Percentiles rank a stretch among this genome's conserved stretches.
These are phyloP conservation scores for Starmerella apis DNA, from an alignment of 805 yeast genomes.

Conservation along the genomic window DNA sequence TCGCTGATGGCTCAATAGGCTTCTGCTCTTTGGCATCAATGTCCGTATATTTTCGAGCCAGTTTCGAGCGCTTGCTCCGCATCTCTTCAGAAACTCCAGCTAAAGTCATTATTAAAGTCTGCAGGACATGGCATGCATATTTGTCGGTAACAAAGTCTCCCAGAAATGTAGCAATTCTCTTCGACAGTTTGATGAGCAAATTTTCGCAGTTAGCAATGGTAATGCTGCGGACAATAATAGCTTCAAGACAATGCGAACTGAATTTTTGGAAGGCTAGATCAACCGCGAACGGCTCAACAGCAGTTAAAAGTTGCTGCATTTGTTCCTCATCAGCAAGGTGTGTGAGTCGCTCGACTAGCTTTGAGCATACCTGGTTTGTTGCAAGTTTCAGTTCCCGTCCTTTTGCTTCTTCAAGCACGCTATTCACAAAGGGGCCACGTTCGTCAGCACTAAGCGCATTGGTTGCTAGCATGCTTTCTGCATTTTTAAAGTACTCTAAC, in stretches of 20 bases:
- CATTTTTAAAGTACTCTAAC: conserved; percentile 82
- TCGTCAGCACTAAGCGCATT: conserved; percentile 75
- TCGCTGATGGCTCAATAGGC: conserved; percentile 34
- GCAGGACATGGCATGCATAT: conserved; percentile 80
- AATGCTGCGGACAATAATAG: conserved; percentile 65
- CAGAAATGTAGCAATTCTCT: conserved; percentile 54
- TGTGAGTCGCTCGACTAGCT: conserved; percentile 79
- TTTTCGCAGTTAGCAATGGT: conserved; percentile 61
- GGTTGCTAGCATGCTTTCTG: conserved; percentile 74
- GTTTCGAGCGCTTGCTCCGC: conserved; percentile 72
- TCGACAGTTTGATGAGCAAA: conserved; percentile 51
- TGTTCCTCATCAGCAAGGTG: conserved; percentile 54
- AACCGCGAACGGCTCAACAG: conserved; percentile 65
- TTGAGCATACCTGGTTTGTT: conserved; percentile 90
- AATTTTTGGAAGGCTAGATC: conserved; percentile 76
- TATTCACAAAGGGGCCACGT: conserved; percentile 54
- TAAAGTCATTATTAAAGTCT: conserved; percentile 58
- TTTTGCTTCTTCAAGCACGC: conserved; percentile 72
- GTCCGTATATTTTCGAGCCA: conserved; percentile 57
- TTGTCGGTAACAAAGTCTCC: conserved; percentile 55
- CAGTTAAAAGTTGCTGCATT: conserved; percentile 51
- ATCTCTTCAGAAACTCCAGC: conserved; percentile 74
- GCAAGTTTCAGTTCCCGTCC: conserved; percentile 88
- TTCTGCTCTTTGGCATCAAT: conserved; percentile 49
- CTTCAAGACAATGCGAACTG: conserved; percentile 87